Base-by-base conservation (phyloP, 2,329 filamentous ascomycete genomes). In the Aspergillus arachidicola region DNA sequence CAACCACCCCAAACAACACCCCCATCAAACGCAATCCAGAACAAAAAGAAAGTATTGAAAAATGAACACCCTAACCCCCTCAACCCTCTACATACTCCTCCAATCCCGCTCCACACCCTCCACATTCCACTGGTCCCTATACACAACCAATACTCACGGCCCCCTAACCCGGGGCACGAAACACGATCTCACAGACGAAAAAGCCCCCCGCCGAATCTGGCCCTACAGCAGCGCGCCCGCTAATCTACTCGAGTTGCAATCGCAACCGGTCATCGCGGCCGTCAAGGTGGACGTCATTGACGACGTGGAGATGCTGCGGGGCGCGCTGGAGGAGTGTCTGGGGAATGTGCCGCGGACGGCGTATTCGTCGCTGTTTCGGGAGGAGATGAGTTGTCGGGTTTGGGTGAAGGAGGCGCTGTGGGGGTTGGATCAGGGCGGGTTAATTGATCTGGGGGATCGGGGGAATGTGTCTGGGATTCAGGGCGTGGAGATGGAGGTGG, bases 401-500 rank as follows among this genome's bases (percentile, higher is more conserved):
- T 48, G 41, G 38, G n/a, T 46, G 19, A 58, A 48, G 56, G 56
- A 58, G 38, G 55, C 55, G 26, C 55, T 45, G 38, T 57, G 45
- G 41, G 38, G 23, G 23, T 23, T 57, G 10, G 54, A 57, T 9
- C 36, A 57, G 38, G 54, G 43, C n/a, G 54, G 55, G 26, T 57
- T 45, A 6, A 32, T 57, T 30, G 41, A 57, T 14, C 55, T 45
- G 6, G 19, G 55, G 41, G n/a, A 23, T 6, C 23, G 38, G 38
- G 55, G n/a, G 6, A 57, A 57, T 57, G 54, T 43, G 23, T 57
- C n/a, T 7, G 41, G 57, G 77, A 51, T 51, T n/a, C 26, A 51
- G 26, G 26, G 46, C 14, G 23, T 51, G 26, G 48, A 51, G 46
- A 32, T 6, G 26, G 46, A 50, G 14, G 46, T 50, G 14, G 26